Base-by-base conservation (phyloP, 2,329 filamentous ascomycete species). In the Cordyceps tenuipes region DNA sequence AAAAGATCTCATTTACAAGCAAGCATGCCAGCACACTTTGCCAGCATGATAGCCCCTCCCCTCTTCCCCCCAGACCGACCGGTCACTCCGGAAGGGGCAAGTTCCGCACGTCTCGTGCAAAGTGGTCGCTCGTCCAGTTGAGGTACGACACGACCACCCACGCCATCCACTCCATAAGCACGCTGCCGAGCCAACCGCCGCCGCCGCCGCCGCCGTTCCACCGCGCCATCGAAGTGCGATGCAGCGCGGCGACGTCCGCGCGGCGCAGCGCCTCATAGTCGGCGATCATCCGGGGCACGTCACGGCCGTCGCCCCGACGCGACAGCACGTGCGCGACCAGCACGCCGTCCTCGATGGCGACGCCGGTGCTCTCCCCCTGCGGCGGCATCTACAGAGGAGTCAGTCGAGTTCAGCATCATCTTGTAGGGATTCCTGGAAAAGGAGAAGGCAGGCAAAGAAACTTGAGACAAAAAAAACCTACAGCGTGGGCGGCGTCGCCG, bases 401-500 rank as follows among this genome's bases (percentile, higher is more conserved):
- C 29, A 29, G 29, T 29, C 29, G 29, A 29, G 29, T 8, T 6
- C 29, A 8, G 29, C 29, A 5, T 29, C 5, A 5, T 8, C 7
- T 29, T 4, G 23, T 23, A 23, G 23, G 3, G 23, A 23, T 23
- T 4, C 23, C 23, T 4, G 23, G 5, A 34, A 23, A 57, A 26
- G 12, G 17, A 36, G 2, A 19, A 39, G 29, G 23, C 17, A 13
- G 29, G 19, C 3, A 26, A 39, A 51, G 34, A 9, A 23, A 17
- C 6, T 10, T 7, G 19, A 5, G 52, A 15, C 8, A 19, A 10
- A 34, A 21, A 10, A 34, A 21, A 46, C 65, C 59, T 54, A 64
- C 65, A 52, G 81, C 80, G 68, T 85, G 82, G 0, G 80, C 81
- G 2, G 81, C 81, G 67, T 85, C 82, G 4, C 82, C 82, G 3